These are phyloP conservation scores for Jaenimonas drosophilae DNA, from an alignment of 208 protist species.

Conservation along the genomic window DNA sequence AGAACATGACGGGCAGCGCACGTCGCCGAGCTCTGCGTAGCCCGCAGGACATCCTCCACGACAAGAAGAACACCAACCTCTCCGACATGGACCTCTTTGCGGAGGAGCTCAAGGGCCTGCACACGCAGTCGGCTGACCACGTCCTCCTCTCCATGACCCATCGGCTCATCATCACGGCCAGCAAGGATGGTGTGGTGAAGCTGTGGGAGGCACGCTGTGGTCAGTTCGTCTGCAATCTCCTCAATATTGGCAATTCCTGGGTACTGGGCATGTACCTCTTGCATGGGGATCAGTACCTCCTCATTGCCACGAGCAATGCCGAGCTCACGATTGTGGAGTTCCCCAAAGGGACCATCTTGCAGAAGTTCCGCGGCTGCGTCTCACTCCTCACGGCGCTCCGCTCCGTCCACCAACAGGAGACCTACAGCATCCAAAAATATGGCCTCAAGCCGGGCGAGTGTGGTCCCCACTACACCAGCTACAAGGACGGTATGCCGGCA, in stretches of 20 bases:
- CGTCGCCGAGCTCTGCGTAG: conserved; percentile 3
- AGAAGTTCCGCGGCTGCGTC: conserved; percentile 73
- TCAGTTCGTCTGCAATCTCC: conserved; percentile 43
- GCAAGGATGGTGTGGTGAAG: conserved; percentile 77
- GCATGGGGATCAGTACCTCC: conserved; percentile 55
- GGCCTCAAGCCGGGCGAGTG: conserved; percentile 69
- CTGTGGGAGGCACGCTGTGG: conserved; percentile 53
- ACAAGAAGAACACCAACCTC: conserved; percentile 8
- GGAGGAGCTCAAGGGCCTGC: conserved; percentile 34
- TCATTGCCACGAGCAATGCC: conserved; percentile 66
- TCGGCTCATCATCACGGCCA: conserved; percentile 43
- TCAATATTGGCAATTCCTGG: conserved; percentile 62
- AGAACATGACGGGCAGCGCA: conserved; percentile 1
- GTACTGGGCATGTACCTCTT: conserved; percentile 66
- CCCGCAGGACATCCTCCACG: conserved; percentile 1
- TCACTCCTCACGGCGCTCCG: conserved; percentile 38
- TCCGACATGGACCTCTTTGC: conserved; percentile 24
- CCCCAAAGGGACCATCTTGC: conserved; percentile 34
- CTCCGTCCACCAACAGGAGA: conserved; percentile 40
- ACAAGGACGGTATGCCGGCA: conserved; percentile 20
- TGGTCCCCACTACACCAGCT: conserved; percentile 37
- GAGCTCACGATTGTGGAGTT: conserved; percentile 81
- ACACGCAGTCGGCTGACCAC: conserved; percentile 52
- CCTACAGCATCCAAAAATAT: conserved; percentile 42
- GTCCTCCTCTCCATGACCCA: conserved; percentile 29